A percentile compares a stretch with the other conserved stretches of the same genome.
Conservation (phyloP, 106 monocot genomes). For the Dendrobium chrysotoxum region DNA sequence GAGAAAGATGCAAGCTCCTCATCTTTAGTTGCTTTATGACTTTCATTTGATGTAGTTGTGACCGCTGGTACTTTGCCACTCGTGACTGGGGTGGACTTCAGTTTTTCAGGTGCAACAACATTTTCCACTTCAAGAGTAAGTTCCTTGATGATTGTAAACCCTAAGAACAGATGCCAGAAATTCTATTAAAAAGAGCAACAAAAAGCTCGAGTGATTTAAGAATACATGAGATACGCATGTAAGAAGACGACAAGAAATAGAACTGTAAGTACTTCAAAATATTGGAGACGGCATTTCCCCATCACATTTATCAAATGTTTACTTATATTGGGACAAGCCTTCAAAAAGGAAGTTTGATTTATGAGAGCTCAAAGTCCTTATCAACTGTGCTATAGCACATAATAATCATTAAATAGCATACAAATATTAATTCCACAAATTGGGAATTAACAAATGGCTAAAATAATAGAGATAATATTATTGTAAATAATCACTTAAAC, state of each 20-base stretch:
- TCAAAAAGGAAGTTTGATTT: not conserved
- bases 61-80: constrained; percentile 27
- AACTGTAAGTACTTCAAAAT: not conserved
- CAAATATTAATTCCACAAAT: not conserved
- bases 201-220: not conserved
- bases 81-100: constrained; percentile 26
- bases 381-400: not conserved
- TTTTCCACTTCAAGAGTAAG: constrained; percentile 45
- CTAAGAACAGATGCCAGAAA: constrained; percentile 17
- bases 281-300: not conserved
- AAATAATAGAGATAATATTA: not conserved
- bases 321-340: not conserved
- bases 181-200: not conserved
- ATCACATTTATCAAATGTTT: not conserved
- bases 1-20: constrained; percentile 20
- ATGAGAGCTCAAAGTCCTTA: not conserved
- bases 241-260: not conserved
- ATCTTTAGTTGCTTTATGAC: not conserved
- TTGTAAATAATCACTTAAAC: no score
- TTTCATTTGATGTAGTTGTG: not conserved
- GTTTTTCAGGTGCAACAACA: constrained; percentile 25
- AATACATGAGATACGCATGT: not conserved
- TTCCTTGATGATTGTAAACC: constrained; percentile 63
- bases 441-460: not conserved
- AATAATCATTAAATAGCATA: not conserved